These are phyloP conservation scores for Dryas drummondii DNA, from an alignment of 306 rosid genomes.

Conservation along the genomic window DNA sequence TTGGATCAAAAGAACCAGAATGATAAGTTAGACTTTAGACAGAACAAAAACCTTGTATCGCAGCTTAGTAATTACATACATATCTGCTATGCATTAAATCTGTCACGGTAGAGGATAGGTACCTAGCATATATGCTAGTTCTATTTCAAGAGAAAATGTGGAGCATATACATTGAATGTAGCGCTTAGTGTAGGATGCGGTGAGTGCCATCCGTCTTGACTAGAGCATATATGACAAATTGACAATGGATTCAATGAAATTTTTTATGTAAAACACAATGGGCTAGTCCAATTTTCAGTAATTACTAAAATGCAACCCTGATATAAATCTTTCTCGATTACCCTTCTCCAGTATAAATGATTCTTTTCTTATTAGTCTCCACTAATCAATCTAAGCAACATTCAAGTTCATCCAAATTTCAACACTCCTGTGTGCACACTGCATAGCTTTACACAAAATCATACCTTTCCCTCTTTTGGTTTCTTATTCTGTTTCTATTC, in stretches of 20 bases:
- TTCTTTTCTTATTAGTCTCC: not conserved
- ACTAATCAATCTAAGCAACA: not conserved
- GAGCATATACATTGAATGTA: too few species aligned
- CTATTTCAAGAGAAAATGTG: too few species aligned
- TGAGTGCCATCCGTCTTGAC: too few species aligned
- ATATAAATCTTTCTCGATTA: not conserved
- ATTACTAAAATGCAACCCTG: not conserved
- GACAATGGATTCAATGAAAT: not conserved
- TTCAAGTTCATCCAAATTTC: not conserved
- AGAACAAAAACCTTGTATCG: too few species aligned
- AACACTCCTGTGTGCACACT: not conserved
- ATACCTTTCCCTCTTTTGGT: not conserved
- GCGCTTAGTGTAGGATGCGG: too few species aligned
- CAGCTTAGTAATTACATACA: too few species aligned
- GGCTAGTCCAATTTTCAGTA: not conserved
- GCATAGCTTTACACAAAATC: constrained; percentile 3
- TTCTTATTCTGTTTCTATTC: not conserved
- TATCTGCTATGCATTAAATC: too few species aligned
- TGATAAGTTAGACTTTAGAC: too few species aligned
- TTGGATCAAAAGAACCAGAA: too few species aligned
- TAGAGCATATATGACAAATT: not conserved
- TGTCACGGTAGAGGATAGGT: too few species aligned
- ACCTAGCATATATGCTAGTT: too few species aligned
- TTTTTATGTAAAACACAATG: not conserved
- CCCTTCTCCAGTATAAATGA: not conserved